Evolutionary conservation across 2,329 filamentous ascomycete genomes (phyloP), one percentile per base, ranked within the genome.

Genomic region (Fusarium lateritium): DNA sequence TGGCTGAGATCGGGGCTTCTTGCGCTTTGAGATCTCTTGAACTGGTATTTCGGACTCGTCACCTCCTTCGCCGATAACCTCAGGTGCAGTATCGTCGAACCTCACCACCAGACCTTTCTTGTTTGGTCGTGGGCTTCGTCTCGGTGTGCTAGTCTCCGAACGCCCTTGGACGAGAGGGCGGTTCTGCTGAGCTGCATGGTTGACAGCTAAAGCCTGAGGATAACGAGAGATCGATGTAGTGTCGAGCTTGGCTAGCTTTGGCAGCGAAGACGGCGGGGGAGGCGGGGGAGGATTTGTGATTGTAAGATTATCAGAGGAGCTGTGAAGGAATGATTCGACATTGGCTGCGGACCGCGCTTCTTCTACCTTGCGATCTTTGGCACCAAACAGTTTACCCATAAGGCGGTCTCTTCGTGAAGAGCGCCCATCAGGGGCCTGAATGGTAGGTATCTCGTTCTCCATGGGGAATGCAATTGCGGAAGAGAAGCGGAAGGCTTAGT

Each of bases 61-160:
- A 34, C 95, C 95, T 60, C 95, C 95, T 79, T 95, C 91, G 46
- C 95, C 95, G 75, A 98, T 98, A 65, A 97, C 80, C 46, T 94
- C 91, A 8, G 94, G 94, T 56, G 86, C 84, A 11, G 85, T 86
- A 71, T 92, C 89, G 53, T 86, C 87, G 74, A 98, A 98, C 57
- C 85, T 88, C 36, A 98, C 94, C 6, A 83, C 83, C 65, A 96
- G 82, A 11, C 91, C 91, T 78, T 93, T 92, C 75, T 86, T 88
- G 51, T 81, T 83, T 24, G 80, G 81, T 22, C 81, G 81, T 28
- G 84, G 81, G 67, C 81, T 85, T 72, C 77, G 79, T 51, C 76
- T 79, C 15, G 83, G 81, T 43, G 83, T 80, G 21, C 81, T 80
- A n/a, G 81, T 76, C 42, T 81, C 83, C 46, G 79, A 73, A 21